Base-by-base conservation (phyloP, 2,329 filamentous ascomycete species). In the Verticillium alfalfae region DNA sequence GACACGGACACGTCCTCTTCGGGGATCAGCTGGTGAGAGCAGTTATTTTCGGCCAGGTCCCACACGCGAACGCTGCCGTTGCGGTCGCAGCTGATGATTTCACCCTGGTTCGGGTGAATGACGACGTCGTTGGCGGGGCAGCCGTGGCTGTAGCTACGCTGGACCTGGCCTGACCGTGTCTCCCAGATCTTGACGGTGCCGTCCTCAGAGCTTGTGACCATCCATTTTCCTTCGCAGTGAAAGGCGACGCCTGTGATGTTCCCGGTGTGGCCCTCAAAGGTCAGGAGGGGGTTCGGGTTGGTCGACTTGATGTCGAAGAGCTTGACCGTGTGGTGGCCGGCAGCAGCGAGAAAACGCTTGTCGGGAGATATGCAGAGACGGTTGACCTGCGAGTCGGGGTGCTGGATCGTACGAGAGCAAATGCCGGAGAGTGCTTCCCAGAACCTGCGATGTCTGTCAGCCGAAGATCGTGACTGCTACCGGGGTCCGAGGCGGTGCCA, bases 161-260 rank as follows among this genome's bases (percentile, higher is more conserved):
- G 95, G 60, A 98, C 87, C 62, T 85, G 88, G 56, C 92, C 94
- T 13, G 85, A 91, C 56, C 93, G 83, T 5, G 93, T 97, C 74
- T 97, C 94, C 93, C 93, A 97, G 66, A 97, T 96, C 81, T 96
- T 96, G 71, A 97, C 93, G 0, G 92, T 96, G 69, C 93, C 92
- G 72, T 99, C 95, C 76, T 99, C 95, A 56, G 92, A 96, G 75
- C 91, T 96, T 10, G 95, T 99, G 18, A 98, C 95, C 91, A 99
- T 97, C 95, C 95, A 99, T 79, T 99, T 99, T 12, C 94, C 93
- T 76, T 99, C 95, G 74, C 94, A 98, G 75, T 99, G 95, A 74
- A 99, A 99, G 12, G 93, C 93, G 56, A 99, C 91, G 54, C 95
- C 95, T 0, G 95, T 99, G 72, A 99, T 89, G 71, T 99, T 99